A percentile compares a stretch with the other conserved stretches of the same genome.
Evolutionary conservation across 352 stramenopile genomes (phyloP).

Genomic region (Peronospora tabacina): DNA sequence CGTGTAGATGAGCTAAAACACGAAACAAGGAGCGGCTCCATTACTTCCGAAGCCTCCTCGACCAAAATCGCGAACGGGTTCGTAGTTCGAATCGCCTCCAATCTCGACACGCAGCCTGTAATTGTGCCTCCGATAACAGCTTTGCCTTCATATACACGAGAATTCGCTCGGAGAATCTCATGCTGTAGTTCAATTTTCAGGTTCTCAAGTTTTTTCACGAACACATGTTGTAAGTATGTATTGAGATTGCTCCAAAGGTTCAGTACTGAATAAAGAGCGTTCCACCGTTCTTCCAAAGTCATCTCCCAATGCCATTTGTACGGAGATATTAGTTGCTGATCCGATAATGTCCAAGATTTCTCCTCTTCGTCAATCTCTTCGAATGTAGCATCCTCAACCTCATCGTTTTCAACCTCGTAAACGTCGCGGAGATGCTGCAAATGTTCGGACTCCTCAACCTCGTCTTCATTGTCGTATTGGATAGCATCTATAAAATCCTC

Average conservation of each 20-base stretch:
- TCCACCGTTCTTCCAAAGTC: constrained; percentile 51
- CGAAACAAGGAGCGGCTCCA: constrained; percentile 81
- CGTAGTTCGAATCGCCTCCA: constrained; percentile 76
- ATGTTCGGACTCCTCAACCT: constrained; percentile 74
- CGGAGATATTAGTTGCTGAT: constrained; percentile 14
- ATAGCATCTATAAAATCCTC: constrained; percentile 39
- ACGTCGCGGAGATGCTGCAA: constrained; percentile 81
- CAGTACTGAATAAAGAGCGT: constrained; percentile 25
- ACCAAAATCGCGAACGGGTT: constrained; percentile 84
- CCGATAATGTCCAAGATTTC: constrained; percentile 11
- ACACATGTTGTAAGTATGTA: constrained; percentile 13
- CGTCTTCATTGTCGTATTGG: constrained; percentile 41
- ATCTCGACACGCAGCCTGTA: constrained; percentile 72
- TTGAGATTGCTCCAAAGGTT: constrained; percentile 23
- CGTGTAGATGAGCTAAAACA: constrained; percentile 75
- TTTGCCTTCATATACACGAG: constrained; percentile 76
- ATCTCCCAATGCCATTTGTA: constrained; percentile 71
- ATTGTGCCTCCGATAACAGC: constrained; percentile 84
- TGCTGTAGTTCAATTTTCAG: constrained; percentile 48
- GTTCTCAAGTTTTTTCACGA: constrained; percentile 24
- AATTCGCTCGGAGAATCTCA: constrained; percentile 59
- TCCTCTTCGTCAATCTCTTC: constrained; percentile 35
- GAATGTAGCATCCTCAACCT: constrained; percentile 23
- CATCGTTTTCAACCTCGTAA: constrained; percentile 47
- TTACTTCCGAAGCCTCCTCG: constrained; percentile 82